phyloP scores from a whole-genome alignment of 1,139 yeast species.

The Candida labiduridarum region DNA sequence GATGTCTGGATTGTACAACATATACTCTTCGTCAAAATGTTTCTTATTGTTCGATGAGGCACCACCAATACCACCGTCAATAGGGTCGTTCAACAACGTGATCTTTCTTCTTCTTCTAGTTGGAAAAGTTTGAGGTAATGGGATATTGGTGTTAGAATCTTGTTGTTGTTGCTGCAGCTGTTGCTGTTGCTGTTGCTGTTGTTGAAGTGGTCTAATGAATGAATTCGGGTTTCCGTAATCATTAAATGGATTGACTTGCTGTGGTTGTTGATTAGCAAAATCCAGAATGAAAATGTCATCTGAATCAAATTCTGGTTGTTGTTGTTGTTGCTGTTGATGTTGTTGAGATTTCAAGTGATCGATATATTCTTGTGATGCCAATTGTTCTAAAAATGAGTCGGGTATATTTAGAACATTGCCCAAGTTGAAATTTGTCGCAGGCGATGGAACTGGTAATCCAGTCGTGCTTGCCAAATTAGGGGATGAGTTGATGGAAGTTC shows the following conservation, averaged over 20 bases:
- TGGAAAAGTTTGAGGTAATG: slow-evolving; percentile 21
- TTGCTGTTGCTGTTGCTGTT: slow-evolving; percentile 9
- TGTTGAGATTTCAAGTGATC: slow-evolving; percentile 14
- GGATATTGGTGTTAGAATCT: slow-evolving; percentile 8
- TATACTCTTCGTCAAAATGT: slow-evolving; percentile 38
- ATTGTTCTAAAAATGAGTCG: slow-evolving; percentile 35
- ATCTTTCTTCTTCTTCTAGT: slow-evolving; percentile 34
- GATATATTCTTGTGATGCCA: slow-evolving; percentile 12
- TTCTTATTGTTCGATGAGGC: slow-evolving; percentile 17
- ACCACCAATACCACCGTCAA: slow-evolving; percentile 19
- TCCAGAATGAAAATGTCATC: slow-evolving; percentile 7
- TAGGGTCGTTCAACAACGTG: slow-evolving; percentile 29
- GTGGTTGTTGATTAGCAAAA: slow-evolving; percentile 3
- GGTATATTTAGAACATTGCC: slow-evolving; percentile 35
- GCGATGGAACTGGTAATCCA: slow-evolving; percentile 9
- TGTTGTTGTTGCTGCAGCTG: slow-evolving; percentile 19
- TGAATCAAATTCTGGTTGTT: slow-evolving; percentile 3
- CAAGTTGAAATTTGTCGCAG: slow-evolving; percentile 14
- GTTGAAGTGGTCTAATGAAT: slow-evolving; percentile 24
- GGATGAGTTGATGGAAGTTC: slow-evolving; percentile 20
- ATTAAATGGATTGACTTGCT: slow-evolving; percentile 31
- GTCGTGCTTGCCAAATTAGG: slow-evolving; percentile 18
- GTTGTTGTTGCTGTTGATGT: slow-evolving; percentile 13
- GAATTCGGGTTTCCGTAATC: slow-evolving; percentile 45
- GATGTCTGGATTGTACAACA: slow-evolving; percentile 45